Conservation (phyloP, 2,329 filamentous ascomycete species). For the Cercospora janseana region DNA sequence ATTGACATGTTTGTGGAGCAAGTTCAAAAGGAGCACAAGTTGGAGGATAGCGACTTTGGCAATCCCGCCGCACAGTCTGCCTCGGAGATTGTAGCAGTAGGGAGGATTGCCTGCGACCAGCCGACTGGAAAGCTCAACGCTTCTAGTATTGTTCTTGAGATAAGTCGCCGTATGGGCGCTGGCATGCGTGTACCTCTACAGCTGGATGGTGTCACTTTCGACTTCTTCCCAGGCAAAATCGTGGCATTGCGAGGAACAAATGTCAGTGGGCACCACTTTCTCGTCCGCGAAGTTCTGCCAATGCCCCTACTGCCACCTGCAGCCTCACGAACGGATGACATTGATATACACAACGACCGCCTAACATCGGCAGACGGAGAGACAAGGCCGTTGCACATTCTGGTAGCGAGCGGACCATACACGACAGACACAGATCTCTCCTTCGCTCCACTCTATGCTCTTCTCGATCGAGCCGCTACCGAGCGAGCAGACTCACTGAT, state of each 20-base stretch:
- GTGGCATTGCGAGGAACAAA: conserved; percentile 86
- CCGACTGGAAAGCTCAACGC: conserved; percentile 82
- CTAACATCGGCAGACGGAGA: conserved; percentile 62
- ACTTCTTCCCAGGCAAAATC: conserved; percentile 93
- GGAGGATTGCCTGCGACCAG: conserved; percentile 85
- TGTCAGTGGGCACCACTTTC: conserved; percentile 78
- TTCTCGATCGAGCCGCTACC: conserved; percentile 75
- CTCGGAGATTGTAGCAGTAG: conserved; percentile 82
- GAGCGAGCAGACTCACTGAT: conserved; percentile 75
- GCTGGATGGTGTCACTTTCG: conserved; percentile 67
- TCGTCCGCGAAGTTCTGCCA: conserved; percentile 71
- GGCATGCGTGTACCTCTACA: conserved; percentile 79
- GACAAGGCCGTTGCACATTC: conserved; percentile 67
- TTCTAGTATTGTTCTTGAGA: conserved; percentile 83
- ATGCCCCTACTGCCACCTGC: conserved; percentile 72
- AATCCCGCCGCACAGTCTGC: conserved; percentile 83
- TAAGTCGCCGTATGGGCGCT: conserved; percentile 76
- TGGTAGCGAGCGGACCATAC: conserved; percentile 84
- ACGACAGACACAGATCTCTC: conserved; percentile 89
- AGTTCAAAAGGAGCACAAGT: conserved; percentile 68
- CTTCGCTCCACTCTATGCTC: conserved; percentile 78
- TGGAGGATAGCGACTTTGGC: conserved; percentile 80
- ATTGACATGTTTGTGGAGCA: conserved; percentile 85
- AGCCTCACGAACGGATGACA: conserved; percentile 63
- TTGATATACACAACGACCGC: conserved; percentile 68